A percentile compares a stretch with the other conserved stretches of the same genome.
Conservation (phyloP, 2,329 filamentous ascomycete species). For the Xylaria sp. region DNA sequence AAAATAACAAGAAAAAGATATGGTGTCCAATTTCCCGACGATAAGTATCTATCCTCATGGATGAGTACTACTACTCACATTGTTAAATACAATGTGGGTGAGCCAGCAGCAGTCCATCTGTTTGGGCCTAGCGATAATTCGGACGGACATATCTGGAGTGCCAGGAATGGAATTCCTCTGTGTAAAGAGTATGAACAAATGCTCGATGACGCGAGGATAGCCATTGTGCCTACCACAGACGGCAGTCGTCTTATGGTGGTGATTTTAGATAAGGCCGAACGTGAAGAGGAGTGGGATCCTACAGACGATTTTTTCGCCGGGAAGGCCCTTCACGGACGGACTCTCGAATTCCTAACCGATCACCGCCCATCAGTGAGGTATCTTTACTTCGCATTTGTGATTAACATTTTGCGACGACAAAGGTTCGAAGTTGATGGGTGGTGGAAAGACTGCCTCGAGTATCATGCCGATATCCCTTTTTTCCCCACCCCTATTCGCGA, state of each 20-base stretch:
- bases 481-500: conserved; percentile 20
- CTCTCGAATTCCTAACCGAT: conserved; percentile 25
- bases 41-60: conserved; percentile 1
- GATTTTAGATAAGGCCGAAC: conserved; percentile 25
- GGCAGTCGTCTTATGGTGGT: conserved; percentile 26
- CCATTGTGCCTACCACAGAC: conserved; percentile 30
- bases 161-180: conserved; percentile 24
- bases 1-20: conserved; percentile 9
- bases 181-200: conserved; percentile 11
- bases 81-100: conserved; percentile 29
- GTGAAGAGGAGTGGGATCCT: conserved; percentile 11
- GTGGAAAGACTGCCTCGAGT: conserved; percentile 26
- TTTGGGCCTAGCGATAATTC: conserved; percentile 25
- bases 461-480: conserved; percentile 20
- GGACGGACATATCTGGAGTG: conserved; percentile 28
- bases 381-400: conserved; percentile 29
- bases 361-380: conserved; percentile 31
- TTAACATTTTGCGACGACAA: conserved; percentile 28
- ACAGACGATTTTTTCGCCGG: conserved; percentile 18
- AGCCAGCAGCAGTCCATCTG: conserved; percentile 26
- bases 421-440: conserved; percentile 26
- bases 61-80: conserved; percentile 27
- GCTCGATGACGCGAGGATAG: conserved; percentile 28
- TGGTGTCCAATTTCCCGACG: conserved; percentile 26
- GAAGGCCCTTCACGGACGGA: conserved; percentile 29